These are phyloP conservation scores for Talaromyces sp. DNA, from an alignment of 2,329 filamentous ascomycete species.

Conservation along the genomic window DNA sequence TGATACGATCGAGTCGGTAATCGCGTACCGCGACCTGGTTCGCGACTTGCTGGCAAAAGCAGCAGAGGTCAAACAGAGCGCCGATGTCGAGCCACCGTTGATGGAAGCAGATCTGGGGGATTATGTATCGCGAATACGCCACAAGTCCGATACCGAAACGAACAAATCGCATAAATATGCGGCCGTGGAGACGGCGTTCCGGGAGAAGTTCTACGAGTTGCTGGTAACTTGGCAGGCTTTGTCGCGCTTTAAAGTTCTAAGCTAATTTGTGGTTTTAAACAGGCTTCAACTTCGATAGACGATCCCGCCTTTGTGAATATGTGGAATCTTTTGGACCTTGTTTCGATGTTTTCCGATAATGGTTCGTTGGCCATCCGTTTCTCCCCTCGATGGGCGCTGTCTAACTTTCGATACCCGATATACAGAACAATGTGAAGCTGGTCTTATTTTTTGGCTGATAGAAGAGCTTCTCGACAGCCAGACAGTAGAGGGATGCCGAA, in stretches of 20 bases:
- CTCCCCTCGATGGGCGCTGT: background rate
- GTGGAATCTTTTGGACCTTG: constrained; percentile 90
- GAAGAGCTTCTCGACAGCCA: constrained; percentile 96
- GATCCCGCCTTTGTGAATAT: constrained; percentile 73
- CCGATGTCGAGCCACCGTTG: constrained; percentile 67
- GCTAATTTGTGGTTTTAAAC: constrained; percentile 15
- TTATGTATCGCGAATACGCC: constrained; percentile 38
- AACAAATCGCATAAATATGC: constrained; percentile 55
- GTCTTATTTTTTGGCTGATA: constrained; percentile 80
- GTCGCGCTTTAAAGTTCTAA: constrained; percentile 10
- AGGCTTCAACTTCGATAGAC: constrained; percentile 72
- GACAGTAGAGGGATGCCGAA: constrained; percentile 84
- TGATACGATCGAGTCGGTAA: constrained; percentile 28
- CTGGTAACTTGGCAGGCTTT: constrained; percentile 56
- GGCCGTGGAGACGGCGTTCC: constrained; percentile 76
- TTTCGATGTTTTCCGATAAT: constrained; percentile 81
- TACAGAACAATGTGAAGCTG: constrained; percentile 61
- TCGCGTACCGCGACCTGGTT: constrained; percentile 50
- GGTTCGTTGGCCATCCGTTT: constrained; percentile 47
- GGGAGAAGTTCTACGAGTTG: constrained; percentile 71
- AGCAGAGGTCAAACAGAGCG: constrained; percentile 52
- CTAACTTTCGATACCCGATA: constrained; percentile 11
- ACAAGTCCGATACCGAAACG: constrained; percentile 2
- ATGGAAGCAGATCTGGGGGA: constrained; percentile 57
- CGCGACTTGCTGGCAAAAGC: constrained; percentile 56